Conservation (phyloP, 345 rosid genomes). For the Rhodamnia argentea region DNA sequence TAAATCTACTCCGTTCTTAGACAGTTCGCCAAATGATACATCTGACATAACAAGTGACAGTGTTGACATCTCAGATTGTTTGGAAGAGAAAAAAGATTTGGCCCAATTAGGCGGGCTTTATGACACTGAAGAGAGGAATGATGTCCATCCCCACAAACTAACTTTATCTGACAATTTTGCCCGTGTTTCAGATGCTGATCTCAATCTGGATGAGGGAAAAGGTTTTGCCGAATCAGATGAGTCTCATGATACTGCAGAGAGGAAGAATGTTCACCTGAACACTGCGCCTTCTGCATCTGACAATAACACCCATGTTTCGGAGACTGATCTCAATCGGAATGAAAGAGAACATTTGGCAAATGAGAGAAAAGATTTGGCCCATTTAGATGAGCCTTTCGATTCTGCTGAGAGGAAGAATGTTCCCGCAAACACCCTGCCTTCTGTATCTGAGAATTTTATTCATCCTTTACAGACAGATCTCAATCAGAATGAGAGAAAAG, state of each 20-base stretch:
- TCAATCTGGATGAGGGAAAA: not conserved
- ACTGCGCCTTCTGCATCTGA: not conserved
- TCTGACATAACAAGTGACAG: conserved; percentile 7
- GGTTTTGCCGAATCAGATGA: not conserved
- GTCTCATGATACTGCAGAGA: not conserved
- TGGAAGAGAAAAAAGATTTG: not conserved
- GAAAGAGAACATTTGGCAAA: not conserved
- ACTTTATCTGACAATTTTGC: not conserved
- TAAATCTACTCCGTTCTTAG: conserved; percentile 15
- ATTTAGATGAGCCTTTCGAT: not conserved
- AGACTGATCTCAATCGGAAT: not conserved
- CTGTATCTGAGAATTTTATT: not conserved
- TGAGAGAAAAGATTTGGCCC: not conserved
- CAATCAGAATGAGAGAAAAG: not conserved
- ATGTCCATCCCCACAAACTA: not conserved
- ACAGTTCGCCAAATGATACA: conserved; percentile 10
- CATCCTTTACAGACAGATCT: not conserved
- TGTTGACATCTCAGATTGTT: not conserved
- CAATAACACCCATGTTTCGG: not conserved
- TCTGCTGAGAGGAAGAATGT: not conserved
- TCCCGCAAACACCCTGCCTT: not conserved
- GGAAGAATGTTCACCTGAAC: not conserved
- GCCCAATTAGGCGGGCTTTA: not conserved
- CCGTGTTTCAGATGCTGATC: not conserved
- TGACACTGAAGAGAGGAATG: not conserved